Evolutionary conservation across 805 yeast species (phyloP).

Genomic region (Zygoascus biomembranicola): DNA sequence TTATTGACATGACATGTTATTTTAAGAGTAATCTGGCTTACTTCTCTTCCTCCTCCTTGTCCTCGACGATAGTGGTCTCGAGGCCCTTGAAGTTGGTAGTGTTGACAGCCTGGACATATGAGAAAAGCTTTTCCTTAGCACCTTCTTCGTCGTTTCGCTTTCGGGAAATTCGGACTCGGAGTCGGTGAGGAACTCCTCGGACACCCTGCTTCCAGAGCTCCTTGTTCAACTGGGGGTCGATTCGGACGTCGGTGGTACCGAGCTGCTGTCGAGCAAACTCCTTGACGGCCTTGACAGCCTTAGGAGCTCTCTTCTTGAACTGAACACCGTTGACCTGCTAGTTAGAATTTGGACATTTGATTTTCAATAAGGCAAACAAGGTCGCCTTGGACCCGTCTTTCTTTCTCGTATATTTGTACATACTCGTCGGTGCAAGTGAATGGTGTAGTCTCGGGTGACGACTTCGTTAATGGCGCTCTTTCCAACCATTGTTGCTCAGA

Average conservation of each 20-base stretch:
- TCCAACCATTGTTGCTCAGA: constrained; percentile 32
- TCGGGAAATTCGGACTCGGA: constrained; percentile 98
- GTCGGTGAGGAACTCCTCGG: constrained; percentile 97
- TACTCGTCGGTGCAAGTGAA: constrained; percentile 99
- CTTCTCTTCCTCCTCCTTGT: constrained; percentile 37
- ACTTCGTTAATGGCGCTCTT: constrained; percentile 90
- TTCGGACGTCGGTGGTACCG: constrained; percentile 98
- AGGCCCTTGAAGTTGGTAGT: constrained; percentile 96
- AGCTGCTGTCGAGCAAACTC: constrained; percentile 97
- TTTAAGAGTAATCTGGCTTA: background rate
- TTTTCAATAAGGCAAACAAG: background rate
- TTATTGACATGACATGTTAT: background rate
- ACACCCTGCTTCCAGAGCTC: constrained; percentile 99
- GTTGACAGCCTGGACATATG: constrained; percentile 94
- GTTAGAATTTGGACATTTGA: constrained; percentile 5
- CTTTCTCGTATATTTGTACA: constrained; percentile 30
- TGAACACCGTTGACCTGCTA: constrained; percentile 87
- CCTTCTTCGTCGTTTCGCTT: constrained; percentile 99
- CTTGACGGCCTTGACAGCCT: constrained; percentile 98
- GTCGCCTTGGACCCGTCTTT: too few species aligned
- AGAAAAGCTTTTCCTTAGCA: constrained; percentile 95
- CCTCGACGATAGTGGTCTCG: constrained; percentile 94
- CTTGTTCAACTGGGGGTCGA: constrained; percentile 97
- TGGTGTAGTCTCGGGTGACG: constrained; percentile 99
- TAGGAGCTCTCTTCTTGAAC: constrained; percentile 99